Conservation (phyloP, 2,329 filamentous ascomycete genomes). For the Aspergillus nomiae region DNA sequence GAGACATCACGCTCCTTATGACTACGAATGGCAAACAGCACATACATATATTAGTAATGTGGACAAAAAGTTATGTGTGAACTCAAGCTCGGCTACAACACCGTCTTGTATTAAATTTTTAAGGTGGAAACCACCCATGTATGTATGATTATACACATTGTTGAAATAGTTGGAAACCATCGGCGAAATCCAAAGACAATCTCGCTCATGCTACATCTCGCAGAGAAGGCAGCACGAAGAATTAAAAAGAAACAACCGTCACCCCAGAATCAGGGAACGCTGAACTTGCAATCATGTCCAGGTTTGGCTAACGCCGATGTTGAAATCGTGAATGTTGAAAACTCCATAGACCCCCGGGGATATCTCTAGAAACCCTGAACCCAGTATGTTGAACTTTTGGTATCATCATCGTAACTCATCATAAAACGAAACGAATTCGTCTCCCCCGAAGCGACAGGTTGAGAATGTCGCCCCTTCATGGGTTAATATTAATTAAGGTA, state of each 20-base stretch:
- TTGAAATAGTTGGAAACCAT: conserved; percentile 36
- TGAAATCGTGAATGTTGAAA: conserved; percentile 53
- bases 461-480: conserved; percentile 38
- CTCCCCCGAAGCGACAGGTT: conserved; percentile 39
- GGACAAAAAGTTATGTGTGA: neutral
- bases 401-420: conserved; percentile 46
- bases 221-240: conserved; percentile 13
- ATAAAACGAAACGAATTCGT: conserved; percentile 27
- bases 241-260: conserved; percentile 10
- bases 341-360: conserved; percentile 38
- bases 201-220: conserved; percentile 20
- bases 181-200: conserved; percentile 19
- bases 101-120: conserved; percentile 11
- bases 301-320: conserved; percentile 46
- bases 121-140: conserved; percentile 18
- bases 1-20: too few species aligned
- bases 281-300: conserved; percentile 19
- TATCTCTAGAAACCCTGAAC: conserved; percentile 41
- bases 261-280: conserved; percentile 11
- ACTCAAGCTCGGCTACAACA: neutral
- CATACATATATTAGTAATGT: neutral
- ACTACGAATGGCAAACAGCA: neutral
- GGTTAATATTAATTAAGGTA: conserved; percentile 18
- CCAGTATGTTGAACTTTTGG: conserved; percentile 47
- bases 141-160: conserved; percentile 33